phyloP scores from a whole-genome alignment of 768 basidiomycete genomes.

The Naematelia aurantialba region DNA sequence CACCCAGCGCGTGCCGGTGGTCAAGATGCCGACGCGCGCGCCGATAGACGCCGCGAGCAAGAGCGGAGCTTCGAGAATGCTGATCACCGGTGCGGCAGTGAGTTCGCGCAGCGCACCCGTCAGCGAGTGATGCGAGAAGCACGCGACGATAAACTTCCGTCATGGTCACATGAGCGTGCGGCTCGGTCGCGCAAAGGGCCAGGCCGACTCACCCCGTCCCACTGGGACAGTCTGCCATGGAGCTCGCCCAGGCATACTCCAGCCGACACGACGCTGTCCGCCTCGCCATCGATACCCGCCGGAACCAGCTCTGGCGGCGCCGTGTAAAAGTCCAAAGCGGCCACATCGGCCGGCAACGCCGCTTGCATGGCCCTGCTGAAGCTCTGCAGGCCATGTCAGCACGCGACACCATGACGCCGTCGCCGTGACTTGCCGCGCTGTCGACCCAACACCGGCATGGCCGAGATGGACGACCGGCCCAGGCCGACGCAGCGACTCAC shows the following conservation, averaged over 20 bases:
- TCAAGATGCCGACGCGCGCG: slow-evolving; percentile 26
- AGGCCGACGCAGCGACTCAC: no score
- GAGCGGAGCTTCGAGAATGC: slow-evolving; percentile 35
- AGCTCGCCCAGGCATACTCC: slow-evolving; percentile 18
- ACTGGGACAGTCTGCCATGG: slow-evolving; percentile 5
- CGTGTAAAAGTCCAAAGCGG: slow-evolving; percentile 21
- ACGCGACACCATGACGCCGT: background rate
- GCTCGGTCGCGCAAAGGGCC: background rate
- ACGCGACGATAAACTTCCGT: slow-evolving; percentile 26
- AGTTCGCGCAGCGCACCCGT: slow-evolving; percentile 28
- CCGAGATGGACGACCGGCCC: no score
- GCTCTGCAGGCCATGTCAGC: background rate
- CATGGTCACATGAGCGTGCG: slow-evolving; percentile 9
- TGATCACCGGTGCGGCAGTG: slow-evolving; percentile 25
- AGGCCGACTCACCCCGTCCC: slow-evolving; percentile 20
- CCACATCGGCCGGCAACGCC: background rate
- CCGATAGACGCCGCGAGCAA: slow-evolving; percentile 25
- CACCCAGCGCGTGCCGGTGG: slow-evolving; percentile 39
- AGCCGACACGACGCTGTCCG: slow-evolving; percentile 28
- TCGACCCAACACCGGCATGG: no score
- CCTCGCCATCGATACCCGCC: slow-evolving; percentile 24
- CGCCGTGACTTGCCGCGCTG: no score
- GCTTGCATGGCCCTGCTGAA: slow-evolving; percentile 9
- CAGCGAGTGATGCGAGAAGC: slow-evolving; percentile 35
- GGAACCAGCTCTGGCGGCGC: slow-evolving; percentile 10